A percentile compares a stretch with the other conserved stretches of the same genome.
Evolutionary conservation across 2,329 filamentous ascomycete genomes (phyloP).

Genomic region (Trichoderma sp.): DNA sequence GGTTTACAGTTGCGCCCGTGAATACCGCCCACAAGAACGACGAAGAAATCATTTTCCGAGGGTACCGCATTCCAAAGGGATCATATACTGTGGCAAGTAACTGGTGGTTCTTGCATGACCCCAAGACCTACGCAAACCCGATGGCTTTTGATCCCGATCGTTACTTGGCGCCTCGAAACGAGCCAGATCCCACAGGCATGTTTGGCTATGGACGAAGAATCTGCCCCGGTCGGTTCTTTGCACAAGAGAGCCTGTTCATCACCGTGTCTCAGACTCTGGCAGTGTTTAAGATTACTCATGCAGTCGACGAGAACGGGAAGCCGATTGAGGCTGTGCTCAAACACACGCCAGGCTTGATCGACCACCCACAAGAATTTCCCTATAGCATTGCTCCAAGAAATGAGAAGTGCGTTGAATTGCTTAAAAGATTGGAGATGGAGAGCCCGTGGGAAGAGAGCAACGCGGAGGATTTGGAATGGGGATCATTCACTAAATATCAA

Average conservation of each 20-base stretch:
- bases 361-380: constrained; percentile 22
- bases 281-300: constrained; percentile 42
- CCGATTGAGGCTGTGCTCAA: constrained; percentile 25
- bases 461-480: neutral
- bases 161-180: constrained; percentile 5
- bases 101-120: neutral
- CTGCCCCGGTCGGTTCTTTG: constrained; percentile 37
- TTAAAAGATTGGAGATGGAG: constrained; percentile 23
- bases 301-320: constrained; percentile 24
- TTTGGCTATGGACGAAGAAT: constrained; percentile 39
- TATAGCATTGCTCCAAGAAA: constrained; percentile 26
- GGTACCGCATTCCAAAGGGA: neutral
- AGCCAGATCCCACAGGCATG: neutral
- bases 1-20: constrained; percentile 12
- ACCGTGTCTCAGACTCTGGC: constrained; percentile 43
- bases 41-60: neutral
- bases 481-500: neutral
- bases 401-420: constrained; percentile 21
- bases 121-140: neutral
- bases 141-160: constrained; percentile 3
- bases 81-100: neutral
- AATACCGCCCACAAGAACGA: neutral
- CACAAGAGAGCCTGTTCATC: constrained; percentile 32
- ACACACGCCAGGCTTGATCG: constrained; percentile 24
- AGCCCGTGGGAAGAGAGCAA: constrained; percentile 29